Percentiles rank a stretch among this genome's conserved stretches.
phyloP scores from a whole-genome alignment of 305 asterid species.

The Stenogyne calaminthoides region DNA sequence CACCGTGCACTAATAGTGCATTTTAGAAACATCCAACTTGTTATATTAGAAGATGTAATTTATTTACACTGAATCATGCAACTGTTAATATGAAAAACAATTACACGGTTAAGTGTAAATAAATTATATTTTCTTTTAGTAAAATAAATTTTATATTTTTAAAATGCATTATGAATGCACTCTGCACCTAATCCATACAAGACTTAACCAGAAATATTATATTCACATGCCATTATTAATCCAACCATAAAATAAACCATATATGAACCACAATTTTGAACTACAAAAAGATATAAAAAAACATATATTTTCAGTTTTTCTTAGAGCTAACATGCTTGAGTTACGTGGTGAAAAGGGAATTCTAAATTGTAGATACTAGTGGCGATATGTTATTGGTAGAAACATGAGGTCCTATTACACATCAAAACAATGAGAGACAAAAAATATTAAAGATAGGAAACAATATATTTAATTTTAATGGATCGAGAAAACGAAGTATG shows the following conservation, averaged over 20 bases:
- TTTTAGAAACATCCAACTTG: too few species aligned
- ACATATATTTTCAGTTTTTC: not conserved
- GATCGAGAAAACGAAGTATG: slow-evolving; percentile 43
- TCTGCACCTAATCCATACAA: too few species aligned
- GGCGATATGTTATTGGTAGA: slow-evolving; percentile 45
- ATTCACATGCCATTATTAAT: not conserved
- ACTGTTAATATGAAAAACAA: too few species aligned
- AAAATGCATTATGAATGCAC: too few species aligned
- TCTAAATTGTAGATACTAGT: slow-evolving; percentile 9
- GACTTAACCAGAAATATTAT: too few species aligned
- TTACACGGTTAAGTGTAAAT: too few species aligned
- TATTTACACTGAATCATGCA: too few species aligned
- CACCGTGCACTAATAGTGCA: too few species aligned
- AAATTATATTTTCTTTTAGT: too few species aligned
- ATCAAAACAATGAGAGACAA: slow-evolving; percentile 25
- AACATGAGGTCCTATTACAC: slow-evolving; percentile 33
- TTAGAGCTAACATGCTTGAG: slow-evolving; percentile 6
- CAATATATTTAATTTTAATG: slow-evolving; percentile 27
- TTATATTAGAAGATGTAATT: too few species aligned
- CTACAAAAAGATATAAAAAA: not conserved
- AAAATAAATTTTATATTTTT: too few species aligned
- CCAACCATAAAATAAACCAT: not conserved
- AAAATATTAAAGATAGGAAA: slow-evolving; percentile 35
- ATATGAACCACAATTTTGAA: not conserved
- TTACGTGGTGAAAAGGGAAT: slow-evolving; percentile 44